Percentiles rank a stretch among this genome's conserved stretches.
These are phyloP conservation scores for Acer campestre DNA, from an alignment of 345 rosid species.

Conservation along the genomic window DNA sequence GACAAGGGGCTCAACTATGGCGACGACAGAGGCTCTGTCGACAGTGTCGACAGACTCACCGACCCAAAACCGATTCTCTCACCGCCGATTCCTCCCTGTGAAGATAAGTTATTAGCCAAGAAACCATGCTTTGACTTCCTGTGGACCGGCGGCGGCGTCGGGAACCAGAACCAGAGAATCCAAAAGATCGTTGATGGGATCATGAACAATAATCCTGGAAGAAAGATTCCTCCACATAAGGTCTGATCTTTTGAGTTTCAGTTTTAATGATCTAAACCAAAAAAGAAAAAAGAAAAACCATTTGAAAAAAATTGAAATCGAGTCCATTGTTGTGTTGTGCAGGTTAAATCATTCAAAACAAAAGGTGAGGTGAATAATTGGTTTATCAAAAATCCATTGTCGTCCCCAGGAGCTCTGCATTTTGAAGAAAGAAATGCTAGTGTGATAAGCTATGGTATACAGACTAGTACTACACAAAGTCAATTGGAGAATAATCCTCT, in stretches of 20 bases:
- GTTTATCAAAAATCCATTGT: conserved; percentile 59
- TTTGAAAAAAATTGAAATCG: no score
- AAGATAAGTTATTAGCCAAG: conserved; percentile 52
- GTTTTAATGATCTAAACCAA: no score
- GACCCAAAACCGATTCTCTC: background rate
- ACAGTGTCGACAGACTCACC: background rate
- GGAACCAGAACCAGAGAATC: conserved; percentile 25
- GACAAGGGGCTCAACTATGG: background rate
- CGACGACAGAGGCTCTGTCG: background rate
- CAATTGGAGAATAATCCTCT: conserved; percentile 37
- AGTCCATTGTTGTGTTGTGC: no score
- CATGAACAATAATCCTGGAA: conserved; percentile 66
- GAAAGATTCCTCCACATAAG: conserved; percentile 59
- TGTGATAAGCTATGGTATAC: conserved; percentile 75
- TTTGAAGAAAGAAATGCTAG: conserved; percentile 55
- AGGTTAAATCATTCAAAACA: conserved; percentile 64
- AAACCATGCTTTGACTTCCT: conserved; percentile 78
- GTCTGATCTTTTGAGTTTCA: conserved; percentile 26
- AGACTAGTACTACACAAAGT: conserved; percentile 70
- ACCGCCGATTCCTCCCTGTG: background rate
- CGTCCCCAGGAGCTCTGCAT: conserved; percentile 76
- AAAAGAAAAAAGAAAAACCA: no score
- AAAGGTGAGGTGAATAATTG: conserved; percentile 60
- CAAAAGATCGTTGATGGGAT: conserved; percentile 47
- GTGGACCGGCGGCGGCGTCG: conserved; percentile 79